phyloP scores from a whole-genome alignment of 345 rosid species.

The Gossypium sturtianum region DNA sequence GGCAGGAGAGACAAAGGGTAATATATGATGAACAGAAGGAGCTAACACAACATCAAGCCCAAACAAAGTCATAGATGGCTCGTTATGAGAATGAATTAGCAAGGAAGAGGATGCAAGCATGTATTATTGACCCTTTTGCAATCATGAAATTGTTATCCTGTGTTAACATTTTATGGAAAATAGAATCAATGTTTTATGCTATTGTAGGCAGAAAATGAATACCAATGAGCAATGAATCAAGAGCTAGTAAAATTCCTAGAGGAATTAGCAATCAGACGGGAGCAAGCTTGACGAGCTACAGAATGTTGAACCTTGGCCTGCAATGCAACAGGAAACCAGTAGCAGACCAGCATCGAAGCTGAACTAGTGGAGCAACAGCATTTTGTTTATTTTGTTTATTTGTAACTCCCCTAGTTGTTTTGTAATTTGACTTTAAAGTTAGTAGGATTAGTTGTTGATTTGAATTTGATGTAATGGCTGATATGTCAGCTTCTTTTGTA shows the following conservation, averaged over 20 bases:
- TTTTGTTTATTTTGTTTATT: no score
- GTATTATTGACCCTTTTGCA: constrained; percentile 10
- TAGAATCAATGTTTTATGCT: constrained; percentile 15
- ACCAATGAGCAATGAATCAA: constrained; percentile 85
- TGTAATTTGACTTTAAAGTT: no score
- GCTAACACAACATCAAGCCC: constrained; percentile 84
- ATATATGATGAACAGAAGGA: constrained; percentile 87
- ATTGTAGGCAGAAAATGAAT: constrained; percentile 82
- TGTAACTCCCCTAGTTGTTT: no score
- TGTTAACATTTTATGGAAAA: constrained; percentile 3
- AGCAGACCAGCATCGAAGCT: no score
- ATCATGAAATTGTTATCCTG: not conserved
- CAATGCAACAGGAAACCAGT: no score
- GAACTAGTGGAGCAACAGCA: no score
- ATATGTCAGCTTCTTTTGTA: no score
- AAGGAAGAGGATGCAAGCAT: constrained; percentile 98
- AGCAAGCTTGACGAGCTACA: constrained; percentile 85
- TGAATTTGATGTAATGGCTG: no score
- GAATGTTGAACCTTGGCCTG: no score
- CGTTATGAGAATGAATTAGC: constrained; percentile 91
- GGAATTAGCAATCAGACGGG: constrained; percentile 81
- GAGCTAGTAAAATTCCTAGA: constrained; percentile 93
- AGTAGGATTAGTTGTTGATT: no score
- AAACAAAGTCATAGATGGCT: constrained; percentile 90
- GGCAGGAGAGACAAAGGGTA: constrained; percentile 85